Base-by-base conservation (phyloP, 257 asterid species). In the Gynochthodes officinalis region DNA sequence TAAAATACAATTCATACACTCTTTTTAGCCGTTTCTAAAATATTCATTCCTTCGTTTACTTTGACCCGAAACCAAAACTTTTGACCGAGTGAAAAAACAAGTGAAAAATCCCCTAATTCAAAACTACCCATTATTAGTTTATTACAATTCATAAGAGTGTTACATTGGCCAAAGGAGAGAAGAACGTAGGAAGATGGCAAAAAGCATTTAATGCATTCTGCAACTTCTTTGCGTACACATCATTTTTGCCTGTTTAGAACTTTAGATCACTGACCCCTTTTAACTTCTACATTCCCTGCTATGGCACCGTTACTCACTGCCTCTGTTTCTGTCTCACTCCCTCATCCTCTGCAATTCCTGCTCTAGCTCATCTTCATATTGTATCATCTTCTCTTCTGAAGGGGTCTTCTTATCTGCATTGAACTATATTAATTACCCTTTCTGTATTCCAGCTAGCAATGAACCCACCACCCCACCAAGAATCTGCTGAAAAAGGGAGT, bases 141-240 rank as follows among this genome's bases (percentile, higher is more conserved):
- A 40, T 40, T 39, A 11, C 5, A 11, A 18, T 23, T 3, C 4
- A 53, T 4, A 44, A 16, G 18, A 48, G 21, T 13, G 21, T 1
- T 5, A 16, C 25, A 33, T 4, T 15, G 14, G 14, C 39, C 14
- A 16, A 0, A 53, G 53, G 53, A 61, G 62, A 50, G 71, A 73
- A 44, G 65, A 40, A 57, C 21, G 30, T 33, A 64, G 44, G 27
- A 21, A 32, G 50, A 37, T 18, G 37, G 19, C 33, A 61, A 61
- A 28, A 60, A 35, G 73, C 78, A 74, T 54, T 74, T 69, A 74
- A 55, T 55, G 68, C 78, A 74, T 67, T 74, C 61, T 55, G 73
- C 78, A 74, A 74, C 78, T 74, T 54, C 72, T 21, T 66, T 4
- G 77, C 58, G 42, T 30, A 44, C 73, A 65, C 72, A 55, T 40